Base-by-base conservation (phyloP, 495 filamentous ascomycete species). In the Cryomyces antarcticus region DNA sequence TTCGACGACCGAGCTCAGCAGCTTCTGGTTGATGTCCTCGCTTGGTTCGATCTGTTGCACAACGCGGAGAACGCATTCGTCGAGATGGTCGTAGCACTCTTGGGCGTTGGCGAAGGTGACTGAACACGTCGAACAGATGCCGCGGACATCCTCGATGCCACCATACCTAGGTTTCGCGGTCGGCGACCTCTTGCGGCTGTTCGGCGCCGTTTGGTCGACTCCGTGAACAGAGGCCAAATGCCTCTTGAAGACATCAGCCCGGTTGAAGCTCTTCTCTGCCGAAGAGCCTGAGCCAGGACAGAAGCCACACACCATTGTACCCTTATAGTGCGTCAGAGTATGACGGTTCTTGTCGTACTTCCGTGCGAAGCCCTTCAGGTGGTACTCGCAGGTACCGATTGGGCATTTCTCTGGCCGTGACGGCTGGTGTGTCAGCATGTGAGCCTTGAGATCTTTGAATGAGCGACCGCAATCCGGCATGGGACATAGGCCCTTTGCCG, bases 261-360 rank as follows among this genome's bases (percentile, higher is more conserved):
- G 74, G 64, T 99, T 99, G 65, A 99, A 99, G 44, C 83, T 92
- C 68, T 99, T 99, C 59, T 96, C 89, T 3, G 81, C 82, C 1
- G 86, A 71, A 0, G 86, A 92, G 7, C 92, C 92, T 13, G 81
- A 80, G 2, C 87, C 85, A 3, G 89, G 84, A 48, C 89, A 99
- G 61, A 99, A 96, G 7, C 88, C 87, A 57, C 89, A 99, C 10
- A 96, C 84, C 92, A 99, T 96, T 5, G 86, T 96, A 5, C 92
- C 92, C 60, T 96, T 96, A 69, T 99, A 99, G 51, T 99, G 89
- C 27, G 92, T 99, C 49, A 99, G 57, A 0, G 88, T 94, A 56
- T 99, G 89, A n/a, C 89, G 67, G 58, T 96, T 96, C 64, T 95
- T 96, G 61, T 99, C 89, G 54, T 99, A 99, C 54, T 96, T 99